Conservation (phyloP, 306 rosid genomes). For the cucumber (Cucumis sativus) region Cucumber_9930_V3 NC_026655.2:7901001-7901500, state of each 20-base stretch:
- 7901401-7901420: neutral
- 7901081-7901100: neutral
- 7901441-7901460: neutral
- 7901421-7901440: neutral
- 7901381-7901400: conserved; percentile 6
- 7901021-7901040: neutral
- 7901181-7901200: conserved; percentile 94
- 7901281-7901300: neutral
- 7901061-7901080: neutral
- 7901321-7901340: neutral
- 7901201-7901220: conserved; percentile 86
- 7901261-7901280: neutral
- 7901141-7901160: conserved; percentile 67
- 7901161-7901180: conserved; percentile 65
- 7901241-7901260: conserved; percentile 48
- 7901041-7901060: neutral
- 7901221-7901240: conserved; percentile 82
- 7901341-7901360: conserved; percentile 61
- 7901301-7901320: neutral
- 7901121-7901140: conserved; percentile 51
- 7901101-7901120: conserved; percentile 60
- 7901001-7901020: neutral
- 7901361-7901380: conserved; percentile 67
- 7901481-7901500: conserved; percentile 64
- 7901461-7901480: conserved; percentile 49